These are phyloP conservation scores for Lipomyces starkeyi DNA, from an alignment of 805 yeast genomes.

Conservation along the genomic window DNA sequence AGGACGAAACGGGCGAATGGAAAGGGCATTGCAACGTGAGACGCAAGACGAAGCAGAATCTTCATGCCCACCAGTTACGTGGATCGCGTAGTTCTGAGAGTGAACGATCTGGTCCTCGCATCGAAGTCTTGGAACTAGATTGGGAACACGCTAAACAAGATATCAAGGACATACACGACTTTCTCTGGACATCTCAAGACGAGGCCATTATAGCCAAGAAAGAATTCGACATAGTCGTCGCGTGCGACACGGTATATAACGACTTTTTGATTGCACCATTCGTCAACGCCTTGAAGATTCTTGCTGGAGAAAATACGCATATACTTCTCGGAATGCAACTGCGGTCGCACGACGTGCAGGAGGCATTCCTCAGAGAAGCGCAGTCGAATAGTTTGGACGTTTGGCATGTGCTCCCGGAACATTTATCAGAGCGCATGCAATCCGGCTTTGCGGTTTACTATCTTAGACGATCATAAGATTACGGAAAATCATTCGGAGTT, in stretches of 20 bases:
- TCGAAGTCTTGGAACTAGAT: conserved; percentile 60
- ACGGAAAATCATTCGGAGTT: neutral
- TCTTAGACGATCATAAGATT: conserved; percentile 31
- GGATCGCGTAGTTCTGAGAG: neutral
- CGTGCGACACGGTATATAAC: conserved; percentile 72
- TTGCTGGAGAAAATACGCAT: conserved; percentile 49
- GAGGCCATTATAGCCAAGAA: conserved; percentile 33
- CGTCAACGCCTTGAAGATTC: conserved; percentile 50
- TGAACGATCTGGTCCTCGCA: neutral
- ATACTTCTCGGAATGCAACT: conserved; percentile 59
- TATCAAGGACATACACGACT: conserved; percentile 37
- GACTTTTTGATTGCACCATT: conserved; percentile 61
- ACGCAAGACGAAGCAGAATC: neutral
- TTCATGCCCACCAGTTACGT: neutral
- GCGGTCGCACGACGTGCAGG: conserved; percentile 58
- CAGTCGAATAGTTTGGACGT: conserved; percentile 48
- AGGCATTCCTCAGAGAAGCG: conserved; percentile 51
- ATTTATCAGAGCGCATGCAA: conserved; percentile 46
- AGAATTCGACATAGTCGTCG: conserved; percentile 55
- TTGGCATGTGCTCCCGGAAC: conserved; percentile 46
- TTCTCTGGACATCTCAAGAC: conserved; percentile 10
- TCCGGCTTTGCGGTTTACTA: conserved; percentile 57
- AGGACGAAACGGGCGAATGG: neutral
- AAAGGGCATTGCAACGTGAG: conserved; percentile 3
- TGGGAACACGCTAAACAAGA: conserved; percentile 62